phyloP scores from a whole-genome alignment of 31 red algal genomes.

The Porphyra umbilicalis region DNA sequence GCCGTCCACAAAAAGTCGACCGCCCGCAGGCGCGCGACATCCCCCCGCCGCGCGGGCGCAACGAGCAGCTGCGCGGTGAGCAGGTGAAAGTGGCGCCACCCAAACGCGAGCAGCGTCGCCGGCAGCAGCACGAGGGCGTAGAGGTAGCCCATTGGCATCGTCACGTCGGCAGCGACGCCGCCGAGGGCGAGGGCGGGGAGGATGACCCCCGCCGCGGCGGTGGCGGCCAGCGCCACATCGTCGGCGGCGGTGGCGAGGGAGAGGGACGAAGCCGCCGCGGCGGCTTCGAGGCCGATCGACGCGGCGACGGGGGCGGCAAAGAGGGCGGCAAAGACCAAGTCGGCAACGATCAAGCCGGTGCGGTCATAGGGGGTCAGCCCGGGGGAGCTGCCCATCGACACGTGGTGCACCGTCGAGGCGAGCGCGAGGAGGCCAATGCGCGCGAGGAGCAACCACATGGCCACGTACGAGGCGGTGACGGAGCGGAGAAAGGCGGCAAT shows the following conservation, averaged over 20 bases:
- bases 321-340: conserved; percentile 20
- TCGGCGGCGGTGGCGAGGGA: background rate
- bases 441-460: background rate
- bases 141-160: background rate
- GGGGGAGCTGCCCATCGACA: background rate
- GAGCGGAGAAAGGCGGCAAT: background rate
- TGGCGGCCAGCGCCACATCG: background rate
- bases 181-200: background rate
- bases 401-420: background rate
- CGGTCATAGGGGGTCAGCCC: conserved; percentile 36
- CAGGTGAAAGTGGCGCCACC: background rate
- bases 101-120: background rate
- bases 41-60: background rate
- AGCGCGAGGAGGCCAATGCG: background rate
- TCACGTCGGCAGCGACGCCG: background rate
- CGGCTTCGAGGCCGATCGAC: conserved; percentile 42
- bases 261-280: background rate
- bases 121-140: background rate
- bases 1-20: conserved; percentile 83
- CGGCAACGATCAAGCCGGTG: conserved; percentile 1
- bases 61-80: background rate
- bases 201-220: background rate
- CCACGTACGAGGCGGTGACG: background rate
- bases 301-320: conserved; percentile 27
- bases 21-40: conserved; percentile 12